phyloP scores from a whole-genome alignment of 208 protist species.

The Wallacemonas sp. region DNA sequence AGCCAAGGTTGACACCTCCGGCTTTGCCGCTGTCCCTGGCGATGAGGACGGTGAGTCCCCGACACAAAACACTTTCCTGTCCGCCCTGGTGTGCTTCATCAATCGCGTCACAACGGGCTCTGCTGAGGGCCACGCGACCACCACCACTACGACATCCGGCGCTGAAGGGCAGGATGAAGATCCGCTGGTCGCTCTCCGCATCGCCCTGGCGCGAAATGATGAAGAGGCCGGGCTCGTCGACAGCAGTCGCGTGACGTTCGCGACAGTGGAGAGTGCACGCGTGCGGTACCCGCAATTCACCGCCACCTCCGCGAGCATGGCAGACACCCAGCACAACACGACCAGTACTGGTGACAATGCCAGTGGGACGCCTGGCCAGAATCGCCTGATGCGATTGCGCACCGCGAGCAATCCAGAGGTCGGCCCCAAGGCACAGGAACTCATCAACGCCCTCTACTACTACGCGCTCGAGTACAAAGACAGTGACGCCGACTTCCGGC shows the following conservation, averaged over 20 bases:
- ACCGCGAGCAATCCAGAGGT: neutral
- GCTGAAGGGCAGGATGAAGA: no score
- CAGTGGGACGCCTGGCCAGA: neutral
- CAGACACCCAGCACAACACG: neutral
- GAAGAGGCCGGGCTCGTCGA: conserved; percentile 30
- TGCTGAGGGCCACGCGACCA: neutral
- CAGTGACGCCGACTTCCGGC: conserved; percentile 72
- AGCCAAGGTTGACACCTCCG: no score
- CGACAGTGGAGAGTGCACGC: conserved; percentile 24
- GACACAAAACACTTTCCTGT: conserved; percentile 37
- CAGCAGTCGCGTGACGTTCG: conserved; percentile 59
- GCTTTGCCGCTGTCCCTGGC: neutral
- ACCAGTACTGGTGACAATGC: neutral
- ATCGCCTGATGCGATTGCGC: neutral
- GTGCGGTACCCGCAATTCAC: conserved; percentile 5
- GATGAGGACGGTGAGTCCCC: conserved; percentile 6
- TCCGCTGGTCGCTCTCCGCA: conserved; percentile 17
- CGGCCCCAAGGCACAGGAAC: conserved; percentile 45
- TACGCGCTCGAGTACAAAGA: conserved; percentile 86
- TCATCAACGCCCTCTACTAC: conserved; percentile 78
- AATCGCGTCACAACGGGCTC: conserved; percentile 20
- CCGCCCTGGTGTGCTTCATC: conserved; percentile 54
- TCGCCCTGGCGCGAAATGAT: conserved; percentile 3
- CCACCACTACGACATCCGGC: neutral
- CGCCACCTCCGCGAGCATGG: neutral